phyloP scores from a whole-genome alignment of 257 asterid genomes.

The Jacaranda copaia region DNA sequence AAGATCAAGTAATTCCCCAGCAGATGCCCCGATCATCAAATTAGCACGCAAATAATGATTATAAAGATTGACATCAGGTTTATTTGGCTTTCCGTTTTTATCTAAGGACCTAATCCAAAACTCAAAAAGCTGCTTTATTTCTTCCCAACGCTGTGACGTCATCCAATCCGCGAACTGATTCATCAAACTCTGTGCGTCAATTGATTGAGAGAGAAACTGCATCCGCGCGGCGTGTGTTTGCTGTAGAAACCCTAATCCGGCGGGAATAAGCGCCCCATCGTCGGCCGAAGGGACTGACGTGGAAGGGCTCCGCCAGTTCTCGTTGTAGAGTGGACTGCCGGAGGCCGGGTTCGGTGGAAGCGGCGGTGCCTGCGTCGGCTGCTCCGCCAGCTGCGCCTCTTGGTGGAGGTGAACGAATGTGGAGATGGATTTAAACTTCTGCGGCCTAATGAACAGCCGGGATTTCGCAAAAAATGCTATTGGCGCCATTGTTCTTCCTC shows the following conservation, averaged over 20 bases:
- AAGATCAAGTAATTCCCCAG: constrained; percentile 65
- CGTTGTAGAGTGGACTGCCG: constrained; percentile 75
- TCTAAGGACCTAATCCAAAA: constrained; percentile 74
- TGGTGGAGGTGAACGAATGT: constrained; percentile 71
- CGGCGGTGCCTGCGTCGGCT: constrained; percentile 49
- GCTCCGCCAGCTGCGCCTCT: constrained; percentile 65
- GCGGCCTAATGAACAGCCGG: constrained; percentile 51
- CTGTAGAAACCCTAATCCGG: constrained; percentile 44
- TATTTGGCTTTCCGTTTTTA: constrained; percentile 77
- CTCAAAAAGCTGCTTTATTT: constrained; percentile 79
- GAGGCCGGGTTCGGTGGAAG: constrained; percentile 82
- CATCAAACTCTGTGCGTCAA: constrained; percentile 58
- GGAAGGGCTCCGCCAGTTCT: constrained; percentile 81
- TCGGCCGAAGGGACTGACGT: constrained; percentile 35
- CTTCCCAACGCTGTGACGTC: constrained; percentile 77
- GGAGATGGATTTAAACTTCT: constrained; percentile 62
- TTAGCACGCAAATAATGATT: constrained; percentile 86
- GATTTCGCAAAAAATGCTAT: constrained; percentile 61
- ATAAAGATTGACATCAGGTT: constrained; percentile 76
- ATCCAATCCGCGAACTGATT: constrained; percentile 73
- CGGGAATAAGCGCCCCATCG: constrained; percentile 54
- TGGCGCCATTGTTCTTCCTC: constrained; percentile 51
- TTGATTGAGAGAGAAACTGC: constrained; percentile 55
- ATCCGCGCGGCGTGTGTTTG: constrained; percentile 38
- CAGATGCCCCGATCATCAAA: constrained; percentile 69